phyloP scores from a whole-genome alignment of 345 rosid genomes.

The Punica granatum region DNA sequence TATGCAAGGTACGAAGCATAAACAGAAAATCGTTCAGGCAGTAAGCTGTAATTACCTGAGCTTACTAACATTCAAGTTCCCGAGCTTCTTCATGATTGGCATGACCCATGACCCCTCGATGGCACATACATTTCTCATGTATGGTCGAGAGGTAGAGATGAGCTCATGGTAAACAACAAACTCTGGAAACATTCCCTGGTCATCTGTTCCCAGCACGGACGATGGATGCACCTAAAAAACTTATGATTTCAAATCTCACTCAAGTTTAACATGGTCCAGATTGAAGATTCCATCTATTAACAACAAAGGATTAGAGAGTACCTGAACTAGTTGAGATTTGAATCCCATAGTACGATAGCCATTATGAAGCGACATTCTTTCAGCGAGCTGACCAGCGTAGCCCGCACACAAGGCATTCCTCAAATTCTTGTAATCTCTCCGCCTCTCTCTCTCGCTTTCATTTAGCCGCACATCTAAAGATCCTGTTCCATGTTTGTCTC shows the following conservation, averaged over 20 bases:
- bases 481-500: conserved; percentile 31
- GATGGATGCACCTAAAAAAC: conserved; percentile 71
- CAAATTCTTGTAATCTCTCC: conserved; percentile 55
- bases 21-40: not conserved
- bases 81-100: conserved; percentile 62
- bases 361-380: conserved; percentile 84
- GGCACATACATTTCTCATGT: conserved; percentile 67
- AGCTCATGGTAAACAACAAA: conserved; percentile 84
- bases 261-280: not conserved
- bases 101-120: conserved; percentile 67
- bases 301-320: conserved; percentile 8
- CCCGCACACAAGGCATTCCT: conserved; percentile 86
- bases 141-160: conserved; percentile 71
- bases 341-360: conserved; percentile 75
- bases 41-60: conserved; percentile 43
- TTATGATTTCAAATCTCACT: not conserved
- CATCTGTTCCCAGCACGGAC: conserved; percentile 57
- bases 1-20: not conserved
- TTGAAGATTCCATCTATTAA: not conserved
- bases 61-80: conserved; percentile 51
- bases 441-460: conserved; percentile 37
- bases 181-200: conserved; percentile 65
- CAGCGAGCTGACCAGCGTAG: conserved; percentile 77
- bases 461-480: conserved; percentile 51
- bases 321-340: conserved; percentile 85